Evolutionary conservation across 495 filamentous ascomycete species (phyloP), one percentile per base, ranked within the genome.

Genomic region (Copromyces sp.): DNA sequence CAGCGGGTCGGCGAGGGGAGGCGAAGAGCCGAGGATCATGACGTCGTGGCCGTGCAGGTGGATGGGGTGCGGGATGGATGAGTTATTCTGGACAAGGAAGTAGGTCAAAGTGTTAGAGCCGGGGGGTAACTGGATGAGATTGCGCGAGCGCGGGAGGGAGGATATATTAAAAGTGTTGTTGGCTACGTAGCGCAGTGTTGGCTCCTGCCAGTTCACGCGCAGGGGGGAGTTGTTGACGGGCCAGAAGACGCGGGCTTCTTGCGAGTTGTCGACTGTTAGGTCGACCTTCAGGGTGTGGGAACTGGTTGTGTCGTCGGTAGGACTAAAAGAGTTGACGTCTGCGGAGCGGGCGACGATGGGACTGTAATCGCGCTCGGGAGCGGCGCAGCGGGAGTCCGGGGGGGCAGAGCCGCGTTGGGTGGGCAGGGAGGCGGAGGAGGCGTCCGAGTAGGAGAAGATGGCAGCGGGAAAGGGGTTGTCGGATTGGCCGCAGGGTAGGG

Each of bases 11-110:
- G 69, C 68, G 0, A 76, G 72, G 0, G 77, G 71, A 0, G 77
- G 70, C 74, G 87, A 86, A 17, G 81, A 77, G 0, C 83, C 80
- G 14, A 89, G 76, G n/a, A 89, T 81, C 37, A 80, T 79, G 77
- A 90, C 86, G 73, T 89, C 82, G 74, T 90, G 83, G 3, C 86
- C 86, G 70, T 79, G 84, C 3, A 89, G 80, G 72, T 88, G 84
- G 24, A 87, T 82, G 37, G 85, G 85, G 68, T 82, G 87, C 1
- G 77, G 77, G 2, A 79, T 77, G 3, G 76, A 75, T 65, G 89
- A 87, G 69, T 85, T 82, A 68, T 83, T 81, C 70, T 82, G 78
- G 11, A 87, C 77, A 20, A 86, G 72, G 69, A 81, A 80, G 73
- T 84, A 85, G 9, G 78, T 77, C 76, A 80, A 83, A 38, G 75